Evolutionary conservation across 169 alveolate species (phyloP).

Genomic region (Hepatocystis sp.): DNA sequence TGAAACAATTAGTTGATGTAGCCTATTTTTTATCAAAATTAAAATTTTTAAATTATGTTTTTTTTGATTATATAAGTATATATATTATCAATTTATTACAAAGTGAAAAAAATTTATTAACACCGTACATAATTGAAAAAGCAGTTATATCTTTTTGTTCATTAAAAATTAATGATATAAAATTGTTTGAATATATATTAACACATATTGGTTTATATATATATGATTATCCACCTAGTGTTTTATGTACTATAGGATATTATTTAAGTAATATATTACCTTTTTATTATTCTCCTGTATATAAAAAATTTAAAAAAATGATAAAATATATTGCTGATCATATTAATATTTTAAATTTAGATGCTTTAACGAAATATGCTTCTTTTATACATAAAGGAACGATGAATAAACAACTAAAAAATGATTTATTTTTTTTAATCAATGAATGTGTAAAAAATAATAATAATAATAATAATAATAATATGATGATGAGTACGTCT

Average conservation of each 20-base stretch:
- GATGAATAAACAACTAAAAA: constrained; percentile 2
- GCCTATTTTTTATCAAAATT: constrained; percentile 78
- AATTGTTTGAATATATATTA: constrained; percentile 75
- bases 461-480: constrained; percentile 19
- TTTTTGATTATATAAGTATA: constrained; percentile 76
- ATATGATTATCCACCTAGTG: constrained; percentile 72
- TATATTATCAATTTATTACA: constrained; percentile 48
- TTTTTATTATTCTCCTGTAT: constrained; percentile 63
- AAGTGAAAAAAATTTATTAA: constrained; percentile 16
- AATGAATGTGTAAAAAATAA: constrained; percentile 28
- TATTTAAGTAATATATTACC: constrained; percentile 44
- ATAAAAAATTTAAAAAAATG: constrained; percentile 62
- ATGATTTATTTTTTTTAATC: constrained; percentile 49
- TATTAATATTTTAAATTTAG: constrained; percentile 15
- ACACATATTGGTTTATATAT: constrained; percentile 38
- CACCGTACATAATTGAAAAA: constrained; percentile 75
- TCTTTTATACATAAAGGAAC: constrained; percentile 75
- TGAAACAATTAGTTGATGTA: constrained; percentile 22
- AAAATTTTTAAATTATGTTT: constrained; percentile 76
- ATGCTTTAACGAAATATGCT: constrained; percentile 64
- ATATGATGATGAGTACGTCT: too few species aligned
- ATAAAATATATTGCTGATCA: constrained; percentile 19
- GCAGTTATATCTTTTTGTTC: constrained; percentile 61
- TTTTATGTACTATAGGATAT: constrained; percentile 39
- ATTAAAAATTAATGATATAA: constrained; percentile 81